Conservation (phyloP, 805 yeast genomes). For the Candida anglica region DNA sequence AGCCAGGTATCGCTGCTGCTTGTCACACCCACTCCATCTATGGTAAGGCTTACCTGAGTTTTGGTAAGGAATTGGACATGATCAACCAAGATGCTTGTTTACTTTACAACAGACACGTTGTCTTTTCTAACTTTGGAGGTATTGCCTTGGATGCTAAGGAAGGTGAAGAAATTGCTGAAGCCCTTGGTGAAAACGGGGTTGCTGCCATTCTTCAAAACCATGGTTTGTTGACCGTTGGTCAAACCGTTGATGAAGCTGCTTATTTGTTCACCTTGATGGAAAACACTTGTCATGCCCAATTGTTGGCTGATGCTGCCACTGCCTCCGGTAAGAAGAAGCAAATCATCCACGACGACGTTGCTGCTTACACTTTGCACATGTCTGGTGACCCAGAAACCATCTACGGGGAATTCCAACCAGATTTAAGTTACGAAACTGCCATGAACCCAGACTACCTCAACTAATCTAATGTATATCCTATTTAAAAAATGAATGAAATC, state of each 20-base stretch:
- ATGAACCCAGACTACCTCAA: slow-evolving; percentile 17
- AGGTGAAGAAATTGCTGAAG: slow-evolving; percentile 57
- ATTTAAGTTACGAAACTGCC: slow-evolving; percentile 41
- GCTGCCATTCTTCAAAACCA: slow-evolving; percentile 67
- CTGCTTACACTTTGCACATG: slow-evolving; percentile 56
- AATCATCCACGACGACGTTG: slow-evolving; percentile 26
- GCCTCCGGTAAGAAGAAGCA: slow-evolving; percentile 6
- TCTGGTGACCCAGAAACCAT: slow-evolving; percentile 63
- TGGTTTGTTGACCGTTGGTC: slow-evolving; percentile 68
- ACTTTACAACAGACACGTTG: slow-evolving; percentile 22
- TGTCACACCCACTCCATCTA: slow-evolving; percentile 38
- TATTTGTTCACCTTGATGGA: slow-evolving; percentile 62
- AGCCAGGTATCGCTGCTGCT: slow-evolving; percentile 38
- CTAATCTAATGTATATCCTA: slow-evolving; percentile 12
- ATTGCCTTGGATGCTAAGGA: slow-evolving; percentile 37
- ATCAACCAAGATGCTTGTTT: slow-evolving; percentile 25
- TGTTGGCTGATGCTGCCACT: slow-evolving; percentile 45
- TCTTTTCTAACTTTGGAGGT: slow-evolving; percentile 24
- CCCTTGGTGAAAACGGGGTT: slow-evolving; percentile 51
- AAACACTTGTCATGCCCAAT: slow-evolving; percentile 60
- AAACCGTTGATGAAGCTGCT: slow-evolving; percentile 73
- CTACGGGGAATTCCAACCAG: slow-evolving; percentile 73
- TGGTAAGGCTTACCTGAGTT: slow-evolving; percentile 36
- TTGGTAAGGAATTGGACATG: slow-evolving; percentile 32
- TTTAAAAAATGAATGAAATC: too few species aligned